phyloP scores from a whole-genome alignment of 345 rosid genomes.

The thale cress (Arabidopsis thaliana) region DNA sequence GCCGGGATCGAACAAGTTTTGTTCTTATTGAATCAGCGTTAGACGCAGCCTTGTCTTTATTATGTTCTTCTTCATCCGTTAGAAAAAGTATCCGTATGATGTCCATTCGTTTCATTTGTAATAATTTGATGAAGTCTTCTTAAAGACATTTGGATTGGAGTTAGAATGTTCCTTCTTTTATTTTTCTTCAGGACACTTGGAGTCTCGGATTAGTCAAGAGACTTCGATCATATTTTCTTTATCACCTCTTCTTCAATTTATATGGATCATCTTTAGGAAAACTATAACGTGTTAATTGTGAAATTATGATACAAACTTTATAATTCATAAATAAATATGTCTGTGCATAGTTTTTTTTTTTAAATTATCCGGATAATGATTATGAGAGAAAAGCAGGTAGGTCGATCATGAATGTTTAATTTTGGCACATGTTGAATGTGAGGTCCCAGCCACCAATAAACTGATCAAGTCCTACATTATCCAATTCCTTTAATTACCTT shows the following conservation, averaged over 20 bases:
- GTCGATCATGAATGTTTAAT: constrained; percentile 35
- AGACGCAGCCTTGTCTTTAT: background rate
- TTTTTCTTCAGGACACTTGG: background rate
- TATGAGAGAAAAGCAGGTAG: constrained; percentile 28
- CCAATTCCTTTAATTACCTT: constrained; percentile 6
- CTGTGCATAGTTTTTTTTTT: no score
- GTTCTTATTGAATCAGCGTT: no score
- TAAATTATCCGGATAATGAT: background rate
- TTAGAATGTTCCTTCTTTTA: background rate
- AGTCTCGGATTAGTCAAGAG: background rate
- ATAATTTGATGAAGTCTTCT: background rate
- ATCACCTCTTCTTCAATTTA: background rate
- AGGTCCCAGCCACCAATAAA: constrained; percentile 13
- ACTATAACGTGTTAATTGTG: no score
- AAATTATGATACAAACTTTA: no score
- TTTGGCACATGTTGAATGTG: constrained; percentile 34
- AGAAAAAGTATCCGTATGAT: background rate
- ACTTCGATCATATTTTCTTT: background rate
- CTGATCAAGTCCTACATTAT: constrained; percentile 4
- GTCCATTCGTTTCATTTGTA: background rate
- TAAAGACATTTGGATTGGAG: background rate
- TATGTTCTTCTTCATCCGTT: background rate
- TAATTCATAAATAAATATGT: no score
- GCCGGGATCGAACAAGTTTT: no score
- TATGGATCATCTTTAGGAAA: background rate